Evolutionary conservation across 2,329 filamentous ascomycete genomes (phyloP).

Genomic region (Bipolaris zeicola): DNA sequence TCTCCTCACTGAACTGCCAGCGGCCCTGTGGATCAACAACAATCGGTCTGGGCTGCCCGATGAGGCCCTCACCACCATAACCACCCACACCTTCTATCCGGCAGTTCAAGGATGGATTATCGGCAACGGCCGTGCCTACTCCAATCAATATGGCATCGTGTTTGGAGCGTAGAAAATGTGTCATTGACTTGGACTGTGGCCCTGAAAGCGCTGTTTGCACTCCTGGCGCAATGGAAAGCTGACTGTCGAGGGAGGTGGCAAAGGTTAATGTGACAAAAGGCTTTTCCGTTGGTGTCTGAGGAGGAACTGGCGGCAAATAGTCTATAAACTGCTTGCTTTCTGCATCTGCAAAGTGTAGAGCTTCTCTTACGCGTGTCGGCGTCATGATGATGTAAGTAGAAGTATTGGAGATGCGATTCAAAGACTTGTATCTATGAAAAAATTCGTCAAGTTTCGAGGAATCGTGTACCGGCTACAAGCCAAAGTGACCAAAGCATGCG

Average conservation of each 20-base stretch:
- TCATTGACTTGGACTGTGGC: conserved; percentile 85
- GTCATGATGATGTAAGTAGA: neutral
- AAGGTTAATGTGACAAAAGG: conserved; percentile 74
- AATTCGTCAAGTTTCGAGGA: neutral
- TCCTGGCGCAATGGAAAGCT: conserved; percentile 76
- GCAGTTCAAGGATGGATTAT: conserved; percentile 86
- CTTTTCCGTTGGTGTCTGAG: conserved; percentile 13
- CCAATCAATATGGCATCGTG: conserved; percentile 88
- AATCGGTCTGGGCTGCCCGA: conserved; percentile 76
- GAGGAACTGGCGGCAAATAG: conserved; percentile 53
- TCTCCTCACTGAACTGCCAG: conserved; percentile 67
- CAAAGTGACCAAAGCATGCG: neutral
- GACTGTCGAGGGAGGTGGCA: conserved; percentile 85
- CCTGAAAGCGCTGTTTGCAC: conserved; percentile 84
- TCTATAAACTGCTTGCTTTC: conserved; percentile 55
- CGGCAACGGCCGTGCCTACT: conserved; percentile 80
- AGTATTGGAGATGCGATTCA: neutral
- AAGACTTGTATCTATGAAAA: neutral
- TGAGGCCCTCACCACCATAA: conserved; percentile 58
- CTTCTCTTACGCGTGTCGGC: conserved; percentile 24
- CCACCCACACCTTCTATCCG: conserved; percentile 67
- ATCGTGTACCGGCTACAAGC: neutral
- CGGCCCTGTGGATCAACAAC: conserved; percentile 79
- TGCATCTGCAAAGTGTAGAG: conserved; percentile 51
- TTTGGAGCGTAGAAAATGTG: conserved; percentile 80